Evolutionary conservation across 768 basidiomycete genomes (phyloP), one percentile per base, ranked within the genome.

Genomic region (Amanita rubescens): DNA sequence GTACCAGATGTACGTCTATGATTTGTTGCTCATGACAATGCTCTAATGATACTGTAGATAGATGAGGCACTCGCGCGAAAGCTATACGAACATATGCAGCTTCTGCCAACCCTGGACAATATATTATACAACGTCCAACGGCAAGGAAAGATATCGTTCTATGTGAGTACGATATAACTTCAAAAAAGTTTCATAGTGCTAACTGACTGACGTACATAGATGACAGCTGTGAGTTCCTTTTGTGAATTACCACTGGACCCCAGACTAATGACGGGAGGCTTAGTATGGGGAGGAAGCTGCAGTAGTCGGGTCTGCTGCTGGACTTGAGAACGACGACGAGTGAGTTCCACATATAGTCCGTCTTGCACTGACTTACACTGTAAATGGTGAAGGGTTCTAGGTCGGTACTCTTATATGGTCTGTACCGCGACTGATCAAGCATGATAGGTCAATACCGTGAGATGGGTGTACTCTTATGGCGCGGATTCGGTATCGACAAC

Each of bases 221-320:
- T 92, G 84, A 90, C 90, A 41, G 75, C 87, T 14, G 87, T 89
- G 70, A 69, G 93, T 67, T n/a, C n/a, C n/a, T n/a, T 33, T 46
- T 39, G 32, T 22, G 27, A 32, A 22, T 15, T 50, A 9, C 19
- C 48, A 55, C 59, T 49, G 34, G 46, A 17, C 25, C 11, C 24
- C 39, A 51, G 51, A 49, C 46, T 51, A 41, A 49, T 56, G 32
- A 43, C 39, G 27, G 27, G n/a, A n/a, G n/a, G 42, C 51, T 46
- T 65, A 93, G 87, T 71, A 92, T 64, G 93, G 92, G 27, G 93
- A 95, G 67, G 93, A 94, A 74, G 94, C 91, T 5, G 85, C 90
- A 3, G 82, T 94, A 42, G 79, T 94, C 24, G 93, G 93, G 7
- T 86, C 90, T 37, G 92, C 94, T 2, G 93, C 94, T 27, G 93